phyloP scores from a whole-genome alignment of 208 protist species.

The Wallacemonas sp. region DNA sequence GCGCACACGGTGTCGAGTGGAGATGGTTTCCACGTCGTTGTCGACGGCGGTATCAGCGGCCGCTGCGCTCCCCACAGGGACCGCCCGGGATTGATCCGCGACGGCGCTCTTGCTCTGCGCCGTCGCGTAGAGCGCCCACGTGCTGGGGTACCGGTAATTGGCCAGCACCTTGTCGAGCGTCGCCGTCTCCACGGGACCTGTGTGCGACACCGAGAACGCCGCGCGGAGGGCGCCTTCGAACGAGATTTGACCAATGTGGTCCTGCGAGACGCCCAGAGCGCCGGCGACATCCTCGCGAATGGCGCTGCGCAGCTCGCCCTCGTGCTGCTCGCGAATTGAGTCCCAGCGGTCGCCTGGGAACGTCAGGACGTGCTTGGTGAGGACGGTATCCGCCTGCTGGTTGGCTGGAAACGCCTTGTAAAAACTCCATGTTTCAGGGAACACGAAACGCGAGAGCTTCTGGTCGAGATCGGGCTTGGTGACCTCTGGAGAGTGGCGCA shows the following conservation, averaged over 20 bases:
- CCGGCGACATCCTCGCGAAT: conserved; percentile 2
- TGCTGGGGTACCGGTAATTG: conserved; percentile 20
- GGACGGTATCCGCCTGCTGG: conserved; percentile 8
- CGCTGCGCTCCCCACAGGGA: not conserved
- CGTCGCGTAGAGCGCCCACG: conserved; percentile 32
- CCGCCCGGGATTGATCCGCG: not conserved
- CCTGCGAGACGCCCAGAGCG: not conserved
- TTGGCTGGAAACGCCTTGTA: conserved; percentile 7
- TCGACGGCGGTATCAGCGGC: not conserved
- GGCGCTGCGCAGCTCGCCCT: conserved; percentile 13
- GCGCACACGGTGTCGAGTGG: conserved; percentile 21
- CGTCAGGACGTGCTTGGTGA: conserved; percentile 14
- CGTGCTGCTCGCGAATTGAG: conserved; percentile 13
- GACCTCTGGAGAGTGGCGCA: conserved; percentile 20
- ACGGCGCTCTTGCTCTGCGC: not conserved
- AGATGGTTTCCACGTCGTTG: conserved; percentile 10
- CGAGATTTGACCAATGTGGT: conserved; percentile 2
- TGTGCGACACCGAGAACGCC: conserved; percentile 28
- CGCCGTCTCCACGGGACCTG: not conserved
- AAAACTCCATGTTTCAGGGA: conserved; percentile 16
- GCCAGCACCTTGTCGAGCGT: conserved; percentile 18
- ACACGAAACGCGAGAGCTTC: conserved; percentile 9
- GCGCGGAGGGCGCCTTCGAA: conserved; percentile 26
- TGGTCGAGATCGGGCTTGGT: conserved; percentile 16
- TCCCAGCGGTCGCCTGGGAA: conserved; percentile 8